Evolutionary conservation across 148 eudicot genomes (phyloP), one percentile per base, ranked within the genome.

Genomic region (Camellia lanceoleosa): DNA sequence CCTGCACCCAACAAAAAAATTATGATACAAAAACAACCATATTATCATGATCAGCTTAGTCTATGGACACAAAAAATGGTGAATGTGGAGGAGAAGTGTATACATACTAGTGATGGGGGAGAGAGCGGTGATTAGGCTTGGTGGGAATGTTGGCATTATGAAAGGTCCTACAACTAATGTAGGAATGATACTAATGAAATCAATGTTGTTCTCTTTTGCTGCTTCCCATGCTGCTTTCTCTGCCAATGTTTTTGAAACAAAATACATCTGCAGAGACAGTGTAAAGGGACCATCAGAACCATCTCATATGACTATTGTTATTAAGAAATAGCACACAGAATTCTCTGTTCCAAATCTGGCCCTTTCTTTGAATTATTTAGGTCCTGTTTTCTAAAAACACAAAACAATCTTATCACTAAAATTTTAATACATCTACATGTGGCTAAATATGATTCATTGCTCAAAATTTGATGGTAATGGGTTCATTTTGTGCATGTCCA

Each of bases 111-210:
- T 93, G 72, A 95, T 85, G 0, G 89, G 95, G 5, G 98, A 95
- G 60, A 95, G 91, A 0, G 97, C 96, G 7, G 98, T 93, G 5
- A 90, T 87, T 44, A 95, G 90, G 83, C 98, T 93, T 12, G 97
- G 97, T 51, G 98, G 98, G 84, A 95, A 87, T 6, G 92, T 60
- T 7, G 92, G 91, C 64, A 60, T 90, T 78, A 91, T 84, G 83
- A 93, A 95, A 54, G 98, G 98, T 16, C 98, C 98, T 3, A 95
- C 96, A 11, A 95, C 98, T 42, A 95, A 67, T 1, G 94, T 81
- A 43, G 98, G 97, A 74, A 95, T 91, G 11, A 95, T 81, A 60
- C 91, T 95, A 64, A 95, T 90, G 88, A 95, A 93, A 73, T 90
- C 90, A 55, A 95, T 90, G 79, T 92, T 87, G 85, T 92, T 91